A percentile compares a stretch with the other conserved stretches of the same genome.
phyloP scores from a whole-genome alignment of 805 yeast species.

The Kluyveromyces lactis region DNA sequence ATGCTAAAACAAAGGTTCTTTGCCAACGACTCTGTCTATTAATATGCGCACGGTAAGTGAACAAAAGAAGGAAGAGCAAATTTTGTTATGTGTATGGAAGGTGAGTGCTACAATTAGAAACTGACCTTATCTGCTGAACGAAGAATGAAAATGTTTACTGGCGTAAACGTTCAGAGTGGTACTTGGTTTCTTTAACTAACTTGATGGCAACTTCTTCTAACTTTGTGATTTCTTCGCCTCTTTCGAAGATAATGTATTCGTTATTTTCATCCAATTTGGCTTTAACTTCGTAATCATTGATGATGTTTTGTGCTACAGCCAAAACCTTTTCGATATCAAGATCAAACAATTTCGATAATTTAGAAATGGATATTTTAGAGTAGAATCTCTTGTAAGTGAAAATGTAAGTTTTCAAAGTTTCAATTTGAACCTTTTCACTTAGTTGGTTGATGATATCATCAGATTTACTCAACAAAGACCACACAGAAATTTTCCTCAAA shows the following conservation, averaged over 20 bases:
- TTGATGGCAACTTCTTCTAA: slow-evolving; percentile 83
- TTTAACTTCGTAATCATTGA: slow-evolving; percentile 65
- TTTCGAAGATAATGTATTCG: slow-evolving; percentile 55
- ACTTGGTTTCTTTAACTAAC: slow-evolving; percentile 38
- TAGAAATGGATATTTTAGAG: slow-evolving; percentile 60
- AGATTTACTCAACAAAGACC: slow-evolving; percentile 72
- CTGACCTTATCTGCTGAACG: not conserved
- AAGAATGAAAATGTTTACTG: not conserved
- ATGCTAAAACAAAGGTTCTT: not conserved
- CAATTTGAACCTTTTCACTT: slow-evolving; percentile 70
- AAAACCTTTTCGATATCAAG: slow-evolving; percentile 47
- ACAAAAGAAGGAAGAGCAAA: no score
- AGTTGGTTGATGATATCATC: slow-evolving; percentile 65
- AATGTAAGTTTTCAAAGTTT: slow-evolving; percentile 88
- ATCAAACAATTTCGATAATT: slow-evolving; percentile 60
- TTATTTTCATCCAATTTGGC: slow-evolving; percentile 64
- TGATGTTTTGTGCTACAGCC: slow-evolving; percentile 64
- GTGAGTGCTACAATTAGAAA: not conserved
- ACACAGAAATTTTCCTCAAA: slow-evolving; percentile 53
- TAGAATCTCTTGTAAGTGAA: slow-evolving; percentile 75
- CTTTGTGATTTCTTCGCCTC: slow-evolving; percentile 72
- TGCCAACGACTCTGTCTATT: not conserved
- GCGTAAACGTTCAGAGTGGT: slow-evolving; percentile 25
- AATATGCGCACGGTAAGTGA: not conserved
- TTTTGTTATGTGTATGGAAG: not conserved